Conservation (phyloP, 108 stramenopile species). For the Nitzschia palea region DNA sequence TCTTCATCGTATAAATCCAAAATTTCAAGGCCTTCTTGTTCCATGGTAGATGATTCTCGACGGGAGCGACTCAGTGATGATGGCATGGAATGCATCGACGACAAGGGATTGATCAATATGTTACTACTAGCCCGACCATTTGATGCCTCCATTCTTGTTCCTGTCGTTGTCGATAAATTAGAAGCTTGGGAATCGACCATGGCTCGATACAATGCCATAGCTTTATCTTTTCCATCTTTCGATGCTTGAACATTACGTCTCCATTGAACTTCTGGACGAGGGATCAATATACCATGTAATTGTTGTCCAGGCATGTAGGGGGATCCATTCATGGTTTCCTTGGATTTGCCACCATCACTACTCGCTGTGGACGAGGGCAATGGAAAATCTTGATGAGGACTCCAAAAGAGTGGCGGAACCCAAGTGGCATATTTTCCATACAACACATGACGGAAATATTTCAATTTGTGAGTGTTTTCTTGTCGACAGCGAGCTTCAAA, state of each 20-base stretch:
- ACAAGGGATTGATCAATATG: no score
- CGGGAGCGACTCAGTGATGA: no score
- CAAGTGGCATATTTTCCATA: slow-evolving; percentile 51
- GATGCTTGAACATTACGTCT: background rate
- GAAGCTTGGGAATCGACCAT: no score
- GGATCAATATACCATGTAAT: slow-evolving; percentile 18
- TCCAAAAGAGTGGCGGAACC: slow-evolving; percentile 40
- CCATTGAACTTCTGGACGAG: slow-evolving; percentile 22
- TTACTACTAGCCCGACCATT: no score
- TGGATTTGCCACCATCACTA: background rate
- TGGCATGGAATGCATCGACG: no score
- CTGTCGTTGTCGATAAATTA: background rate
- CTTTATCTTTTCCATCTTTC: background rate
- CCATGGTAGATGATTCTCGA: background rate
- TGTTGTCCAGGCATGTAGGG: slow-evolving; percentile 13
- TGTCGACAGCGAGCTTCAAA: slow-evolving; percentile 34
- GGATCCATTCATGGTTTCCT: background rate
- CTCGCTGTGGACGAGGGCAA: slow-evolving; percentile 18
- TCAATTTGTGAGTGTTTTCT: slow-evolving; percentile 55
- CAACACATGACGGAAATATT: slow-evolving; percentile 45
- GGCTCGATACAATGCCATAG: no score
- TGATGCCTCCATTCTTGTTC: no score
- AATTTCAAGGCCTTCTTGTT: slow-evolving; percentile 25
- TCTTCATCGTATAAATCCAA: slow-evolving; percentile 25
- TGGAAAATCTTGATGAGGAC: slow-evolving; percentile 28